Evolutionary conservation across 441 rosid genomes (phyloP).

Genomic region (Bruguiera hainesii): DNA sequence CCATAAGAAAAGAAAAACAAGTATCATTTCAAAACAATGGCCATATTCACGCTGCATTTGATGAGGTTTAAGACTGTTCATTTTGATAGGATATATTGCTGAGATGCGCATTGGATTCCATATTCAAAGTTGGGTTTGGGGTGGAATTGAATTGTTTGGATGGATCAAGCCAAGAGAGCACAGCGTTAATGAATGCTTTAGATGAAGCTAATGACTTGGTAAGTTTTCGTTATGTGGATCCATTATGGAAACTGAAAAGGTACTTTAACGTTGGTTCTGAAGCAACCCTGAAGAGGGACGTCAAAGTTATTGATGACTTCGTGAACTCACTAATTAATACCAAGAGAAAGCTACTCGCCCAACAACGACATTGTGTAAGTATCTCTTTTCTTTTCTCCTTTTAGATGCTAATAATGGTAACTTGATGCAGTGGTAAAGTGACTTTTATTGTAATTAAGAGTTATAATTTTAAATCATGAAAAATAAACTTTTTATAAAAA

Average conservation of each 20-base stretch:
- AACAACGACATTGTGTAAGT: too few species aligned
- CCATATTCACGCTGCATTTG: neutral
- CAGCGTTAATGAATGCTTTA: constrained; percentile 32
- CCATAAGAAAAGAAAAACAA: too few species aligned
- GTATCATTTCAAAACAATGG: too few species aligned
- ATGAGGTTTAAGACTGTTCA: neutral
- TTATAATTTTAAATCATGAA: too few species aligned
- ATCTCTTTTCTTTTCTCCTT: too few species aligned
- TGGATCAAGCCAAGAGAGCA: constrained; percentile 27
- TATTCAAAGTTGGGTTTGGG: constrained; percentile 44
- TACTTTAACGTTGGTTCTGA: constrained; percentile 37
- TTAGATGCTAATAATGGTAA: constrained; percentile 21
- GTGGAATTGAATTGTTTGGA: constrained; percentile 33
- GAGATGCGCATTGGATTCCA: constrained; percentile 37
- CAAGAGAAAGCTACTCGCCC: constrained; percentile 25
- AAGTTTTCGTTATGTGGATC: constrained; percentile 32
- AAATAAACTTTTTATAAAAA: too few species aligned
- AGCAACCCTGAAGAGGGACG: constrained; percentile 32
- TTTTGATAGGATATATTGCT: constrained; percentile 34
- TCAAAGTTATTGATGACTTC: constrained; percentile 31
- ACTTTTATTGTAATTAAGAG: neutral
- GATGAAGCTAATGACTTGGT: constrained; percentile 35
- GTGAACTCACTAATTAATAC: constrained; percentile 25
- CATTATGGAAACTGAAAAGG: constrained; percentile 33
- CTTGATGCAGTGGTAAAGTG: neutral